A percentile compares a stretch with the other conserved stretches of the same genome.
These are phyloP conservation scores for Apiotrichum akiyoshidainum DNA, from an alignment of 1,284 basidiomycete species.

Conservation along the genomic window DNA sequence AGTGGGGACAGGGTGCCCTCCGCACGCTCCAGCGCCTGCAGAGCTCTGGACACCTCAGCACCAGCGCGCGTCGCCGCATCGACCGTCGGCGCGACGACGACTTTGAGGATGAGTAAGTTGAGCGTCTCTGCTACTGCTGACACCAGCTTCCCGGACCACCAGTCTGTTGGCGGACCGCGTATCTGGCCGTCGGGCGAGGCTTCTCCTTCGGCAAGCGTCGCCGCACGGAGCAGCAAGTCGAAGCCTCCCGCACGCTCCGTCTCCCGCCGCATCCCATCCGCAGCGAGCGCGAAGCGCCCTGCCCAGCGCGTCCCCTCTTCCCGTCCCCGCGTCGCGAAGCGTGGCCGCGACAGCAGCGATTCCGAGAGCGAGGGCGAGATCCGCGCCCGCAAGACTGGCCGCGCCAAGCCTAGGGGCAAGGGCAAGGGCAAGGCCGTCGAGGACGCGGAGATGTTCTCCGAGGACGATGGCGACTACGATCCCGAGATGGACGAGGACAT, in stretches of 20 bases:
- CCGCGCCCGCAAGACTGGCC: neutral
- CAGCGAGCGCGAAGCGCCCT: neutral
- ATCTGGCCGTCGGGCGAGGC: neutral
- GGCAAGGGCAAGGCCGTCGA: neutral
- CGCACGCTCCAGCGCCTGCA: slow-evolving; percentile 13
- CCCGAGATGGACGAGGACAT: slow-evolving; percentile 4
- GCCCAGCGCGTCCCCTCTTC: neutral
- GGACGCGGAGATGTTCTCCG: too few relatives aligned
- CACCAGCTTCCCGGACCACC: neutral
- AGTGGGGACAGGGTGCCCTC: slow-evolving; percentile 14
- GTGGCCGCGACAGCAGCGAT: neutral
- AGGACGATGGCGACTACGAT: neutral
- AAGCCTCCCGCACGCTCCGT: too few relatives aligned
- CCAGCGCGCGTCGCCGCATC: neutral
- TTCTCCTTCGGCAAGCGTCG: too few relatives aligned
- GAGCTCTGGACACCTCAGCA: slow-evolving; percentile 4
- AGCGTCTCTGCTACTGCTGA: neutral
- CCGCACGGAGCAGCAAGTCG: too few relatives aligned
- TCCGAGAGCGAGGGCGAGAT: slow-evolving; percentile 3
- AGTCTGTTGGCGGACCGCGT: neutral
- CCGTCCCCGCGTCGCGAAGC: neutral
- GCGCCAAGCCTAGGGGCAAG: neutral
- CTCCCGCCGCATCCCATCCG: neutral
- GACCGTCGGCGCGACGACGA: slow-evolving; percentile 4
- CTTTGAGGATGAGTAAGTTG: slow-evolving; percentile 11